Base-by-base conservation (phyloP, 148 eudicot species). In the Arctostaphylos glauca region DNA sequence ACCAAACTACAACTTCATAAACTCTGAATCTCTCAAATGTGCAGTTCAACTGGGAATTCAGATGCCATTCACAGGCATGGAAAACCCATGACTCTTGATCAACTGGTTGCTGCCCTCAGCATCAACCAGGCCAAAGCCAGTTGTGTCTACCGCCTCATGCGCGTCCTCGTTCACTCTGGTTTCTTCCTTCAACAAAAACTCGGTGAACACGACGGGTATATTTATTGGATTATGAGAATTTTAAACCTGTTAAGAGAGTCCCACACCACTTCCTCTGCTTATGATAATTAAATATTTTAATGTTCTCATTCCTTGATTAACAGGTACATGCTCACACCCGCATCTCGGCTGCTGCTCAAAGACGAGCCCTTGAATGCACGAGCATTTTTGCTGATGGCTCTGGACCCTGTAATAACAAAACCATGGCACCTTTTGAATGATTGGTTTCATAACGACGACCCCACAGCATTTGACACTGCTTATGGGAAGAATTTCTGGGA, bases 111-210 rank as follows among this genome's bases (percentile, higher is more conserved):
- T 3, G 62, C 21, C 0, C 64, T 76, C 13, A n/a, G 47, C 5
- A 76, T 76, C 47, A 76, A 76, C 47, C 60, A 18, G 3, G 3
- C 79, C 18, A 78, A 78, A 58, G 49, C 38, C 16, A 31, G 0
- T 5, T 55, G 80, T 5, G 9, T 77, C 80, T 43, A 43, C 6
- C 50, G 80, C 80, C 80, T 77, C 13, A 77, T 77, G 80, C 80
- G 67, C 67, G 8, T 55, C 16, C 80, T 77, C 2, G 67, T 56
- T 6, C 80, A 41, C 23, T 77, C 80, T n/a, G 49, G 74, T 49
- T 70, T 43, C 12, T 70, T 70, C n/a, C 1, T 41, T 5, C 3
- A 70, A 5, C 7, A 70, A 5, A 70, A 70, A 70, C 6, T 18
- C 48, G 2, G 19, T 0, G 74, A 43, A 43, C 14, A 4, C 46